Evolutionary conservation across 106 monocot genomes (phyloP), one percentile per base, ranked within the genome.

Genomic region (Narthecium ossifragum): DNA sequence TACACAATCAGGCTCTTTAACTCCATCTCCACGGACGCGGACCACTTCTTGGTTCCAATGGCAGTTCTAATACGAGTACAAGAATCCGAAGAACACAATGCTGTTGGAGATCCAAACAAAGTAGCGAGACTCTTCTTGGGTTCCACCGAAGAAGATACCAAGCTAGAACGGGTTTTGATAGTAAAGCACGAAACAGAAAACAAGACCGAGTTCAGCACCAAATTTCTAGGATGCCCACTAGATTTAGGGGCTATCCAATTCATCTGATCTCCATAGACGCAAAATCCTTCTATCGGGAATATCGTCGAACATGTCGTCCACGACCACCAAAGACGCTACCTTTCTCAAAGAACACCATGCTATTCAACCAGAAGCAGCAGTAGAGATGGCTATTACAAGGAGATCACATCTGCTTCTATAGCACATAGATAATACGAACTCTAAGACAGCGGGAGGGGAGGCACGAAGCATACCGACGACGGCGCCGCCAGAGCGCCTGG

Each of bases 11-110:
- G 63, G 14, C 34, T 75, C 37, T 61, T 54, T 29, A 93, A 59
- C 53, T 85, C 73, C 77, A 69, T 60, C 63, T 76, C 80, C 18
- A 83, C 48, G 1, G 74, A 78, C 8, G 67, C 69, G 5, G 85
- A 88, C 88, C 85, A 93, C 37, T 14, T 54, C 13, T 33, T 63
- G 26, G 53, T 65, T 25, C 71, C 29, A 46, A 92, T 15, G 14
- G 40, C 72, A 29, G 56, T 57, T 57, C 6, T 49, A 30, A 85
- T 21, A 26, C 51, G 68, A 12, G 17, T 72, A 55, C 53, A 6
- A 1, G 73, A 70, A 36, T 71, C 63, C n/a, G n/a, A n/a, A 8
- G 59, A 34, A 29, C 53, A 65, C 8, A 38, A 50, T 13, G 57
- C 29, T 30, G 46, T 39, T 9, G 55, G 63, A 13, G 68, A 22